Percentiles rank a stretch among this genome's conserved stretches.
Evolutionary conservation across 768 basidiomycete genomes (phyloP).

Genomic region (Calocybe cyanea): DNA sequence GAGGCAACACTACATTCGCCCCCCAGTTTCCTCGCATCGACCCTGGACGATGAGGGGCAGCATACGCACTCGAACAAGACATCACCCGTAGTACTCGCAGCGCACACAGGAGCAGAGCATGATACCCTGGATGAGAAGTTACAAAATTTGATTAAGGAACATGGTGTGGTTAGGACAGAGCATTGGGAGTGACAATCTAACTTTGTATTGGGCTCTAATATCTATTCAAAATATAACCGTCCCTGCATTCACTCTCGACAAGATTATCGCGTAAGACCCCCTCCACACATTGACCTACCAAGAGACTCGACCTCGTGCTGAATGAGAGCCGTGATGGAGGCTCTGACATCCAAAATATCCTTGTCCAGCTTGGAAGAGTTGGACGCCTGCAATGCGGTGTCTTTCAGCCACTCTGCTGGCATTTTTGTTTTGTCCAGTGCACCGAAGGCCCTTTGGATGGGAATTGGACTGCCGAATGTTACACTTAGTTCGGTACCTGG

Average conservation of each 20-base stretch:
- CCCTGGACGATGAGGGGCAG: no score
- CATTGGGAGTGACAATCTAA: not conserved
- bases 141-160: constrained; percentile 14
- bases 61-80: no score
- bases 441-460: constrained; percentile 26
- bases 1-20: constrained; percentile 9
- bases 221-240: not conserved
- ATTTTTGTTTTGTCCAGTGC: constrained; percentile 9
- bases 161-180: constrained; percentile 10
- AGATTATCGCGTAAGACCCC: constrained; percentile 19
- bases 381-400: constrained; percentile 1
- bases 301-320: constrained; percentile 51
- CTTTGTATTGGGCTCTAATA: constrained; percentile 2
- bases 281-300: constrained; percentile 47
- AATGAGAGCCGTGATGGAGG: constrained; percentile 50
- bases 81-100: no score
- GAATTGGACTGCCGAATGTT: constrained; percentile 76
- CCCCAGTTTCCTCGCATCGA: constrained; percentile 6
- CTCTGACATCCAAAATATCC: constrained; percentile 39
- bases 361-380: constrained; percentile 5
- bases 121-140: constrained; percentile 15
- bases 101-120: not conserved
- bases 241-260: not conserved
- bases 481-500: constrained; percentile 62
- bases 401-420: constrained; percentile 21